phyloP scores from a whole-genome alignment of 768 basidiomycete genomes.

The Daedaleopsis sinensis region DNA sequence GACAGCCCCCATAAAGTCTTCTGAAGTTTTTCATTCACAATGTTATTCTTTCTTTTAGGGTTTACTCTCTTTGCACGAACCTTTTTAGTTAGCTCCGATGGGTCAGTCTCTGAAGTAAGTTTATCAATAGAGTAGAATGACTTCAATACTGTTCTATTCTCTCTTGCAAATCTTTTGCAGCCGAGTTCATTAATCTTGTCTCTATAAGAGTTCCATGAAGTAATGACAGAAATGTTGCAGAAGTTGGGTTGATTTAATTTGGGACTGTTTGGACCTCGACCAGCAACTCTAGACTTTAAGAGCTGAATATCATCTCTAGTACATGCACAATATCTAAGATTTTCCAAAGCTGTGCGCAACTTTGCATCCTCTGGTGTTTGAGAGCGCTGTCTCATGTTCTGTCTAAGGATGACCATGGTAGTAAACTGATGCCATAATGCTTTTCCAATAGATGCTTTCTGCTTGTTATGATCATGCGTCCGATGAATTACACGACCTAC shows the following conservation, averaged over 20 bases:
- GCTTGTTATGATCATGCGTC: no score
- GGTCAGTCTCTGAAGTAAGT: no score
- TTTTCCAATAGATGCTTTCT: conserved; percentile 14
- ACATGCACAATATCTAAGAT: no score
- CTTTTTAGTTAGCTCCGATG: no score
- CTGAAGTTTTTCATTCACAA: no score
- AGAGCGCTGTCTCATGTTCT: conserved; percentile 15
- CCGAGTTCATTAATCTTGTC: conserved; percentile 42
- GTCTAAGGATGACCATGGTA: conserved; percentile 19
- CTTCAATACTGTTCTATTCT: conserved; percentile 28
- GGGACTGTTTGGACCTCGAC: conserved; percentile 8
- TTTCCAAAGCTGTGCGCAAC: conserved; percentile 31
- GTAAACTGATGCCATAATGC: conserved; percentile 22
- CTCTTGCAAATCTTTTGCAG: conserved; percentile 35
- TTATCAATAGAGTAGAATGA: not conserved
- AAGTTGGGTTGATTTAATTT: conserved; percentile 27
- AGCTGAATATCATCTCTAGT: no score
- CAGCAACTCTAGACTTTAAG: no score
- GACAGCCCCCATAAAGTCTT: no score
- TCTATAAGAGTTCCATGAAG: conserved; percentile 37
- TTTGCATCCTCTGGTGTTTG: conserved; percentile 29
- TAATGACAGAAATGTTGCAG: conserved; percentile 43
- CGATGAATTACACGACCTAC: no score
- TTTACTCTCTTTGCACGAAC: no score
- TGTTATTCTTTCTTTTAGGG: no score